Evolutionary conservation across 257 asterid genomes (phyloP).

Genomic region (Rubia yunnanensis): DNA sequence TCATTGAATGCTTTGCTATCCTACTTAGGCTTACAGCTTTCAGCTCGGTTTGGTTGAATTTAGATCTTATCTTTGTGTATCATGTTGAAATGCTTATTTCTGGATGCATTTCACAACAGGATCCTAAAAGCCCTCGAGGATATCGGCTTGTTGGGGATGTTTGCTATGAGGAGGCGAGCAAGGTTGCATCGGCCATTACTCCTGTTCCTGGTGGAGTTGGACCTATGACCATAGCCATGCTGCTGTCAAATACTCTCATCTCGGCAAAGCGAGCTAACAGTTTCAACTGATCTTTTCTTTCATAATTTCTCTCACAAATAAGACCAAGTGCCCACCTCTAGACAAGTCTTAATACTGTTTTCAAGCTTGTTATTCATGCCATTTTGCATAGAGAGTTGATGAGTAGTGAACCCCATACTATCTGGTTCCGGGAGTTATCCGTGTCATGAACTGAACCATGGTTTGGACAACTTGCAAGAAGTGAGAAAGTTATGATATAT

Average conservation of each 20-base stretch:
- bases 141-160: conserved; percentile 85
- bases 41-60: background rate
- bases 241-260: conserved; percentile 74
- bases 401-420: background rate
- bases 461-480: background rate
- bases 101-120: conserved; percentile 33
- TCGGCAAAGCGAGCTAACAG: conserved; percentile 67
- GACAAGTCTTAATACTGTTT: background rate
- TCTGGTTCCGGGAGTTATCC: background rate
- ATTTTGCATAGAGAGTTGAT: background rate
- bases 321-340: background rate
- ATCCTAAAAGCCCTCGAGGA: conserved; percentile 49
- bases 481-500: background rate
- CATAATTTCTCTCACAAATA: background rate
- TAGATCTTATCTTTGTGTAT: background rate
- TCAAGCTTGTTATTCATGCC: background rate
- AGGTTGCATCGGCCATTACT: conserved; percentile 85
- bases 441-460: background rate
- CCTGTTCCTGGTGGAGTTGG: conserved; percentile 99
- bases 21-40: background rate
- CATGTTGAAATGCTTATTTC: background rate
- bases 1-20: background rate
- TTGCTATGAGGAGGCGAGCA: conserved; percentile 83
- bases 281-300: conserved; percentile 30
- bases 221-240: conserved; percentile 98